Percentiles rank a stretch among this genome's conserved stretches.
Evolutionary conservation across 306 rosid species (phyloP).

Genomic region (Citrullus amarus): DNA sequence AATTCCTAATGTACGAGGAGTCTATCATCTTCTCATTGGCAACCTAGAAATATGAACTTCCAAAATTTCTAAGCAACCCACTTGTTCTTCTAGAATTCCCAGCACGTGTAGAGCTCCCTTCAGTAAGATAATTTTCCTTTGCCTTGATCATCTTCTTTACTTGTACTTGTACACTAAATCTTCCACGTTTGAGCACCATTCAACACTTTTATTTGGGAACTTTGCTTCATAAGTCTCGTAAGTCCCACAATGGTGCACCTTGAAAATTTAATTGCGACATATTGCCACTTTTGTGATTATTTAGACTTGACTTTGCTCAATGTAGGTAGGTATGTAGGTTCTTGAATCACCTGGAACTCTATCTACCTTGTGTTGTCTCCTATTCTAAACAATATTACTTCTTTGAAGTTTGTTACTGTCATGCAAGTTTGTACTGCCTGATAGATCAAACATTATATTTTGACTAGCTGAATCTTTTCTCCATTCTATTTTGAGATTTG

Average conservation of each 20-base stretch:
- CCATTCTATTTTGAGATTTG: neutral
- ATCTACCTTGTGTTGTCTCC: neutral
- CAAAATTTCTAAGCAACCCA: too few species aligned
- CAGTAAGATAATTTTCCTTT: neutral
- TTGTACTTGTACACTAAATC: neutral
- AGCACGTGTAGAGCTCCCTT: neutral
- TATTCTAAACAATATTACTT: neutral
- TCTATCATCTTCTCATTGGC: too few species aligned
- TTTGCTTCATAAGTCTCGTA: neutral
- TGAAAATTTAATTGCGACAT: too few species aligned
- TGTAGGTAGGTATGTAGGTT: neutral
- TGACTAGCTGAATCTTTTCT: neutral
- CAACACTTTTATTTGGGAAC: neutral
- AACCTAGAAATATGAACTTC: too few species aligned
- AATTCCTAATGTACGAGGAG: too few species aligned
- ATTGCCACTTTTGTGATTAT: neutral
- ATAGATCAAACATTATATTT: neutral
- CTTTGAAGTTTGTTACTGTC: neutral
- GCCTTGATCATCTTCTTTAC: neutral
- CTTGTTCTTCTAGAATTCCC: too few species aligned
- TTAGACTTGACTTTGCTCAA: neutral
- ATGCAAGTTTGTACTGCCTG: neutral
- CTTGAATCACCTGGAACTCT: neutral
- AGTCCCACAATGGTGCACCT: neutral
- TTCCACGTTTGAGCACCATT: too few species aligned